These are phyloP conservation scores for Pseudocercospora macadamiae DNA, from an alignment of 2,329 filamentous ascomycete species.

Conservation along the genomic window DNA sequence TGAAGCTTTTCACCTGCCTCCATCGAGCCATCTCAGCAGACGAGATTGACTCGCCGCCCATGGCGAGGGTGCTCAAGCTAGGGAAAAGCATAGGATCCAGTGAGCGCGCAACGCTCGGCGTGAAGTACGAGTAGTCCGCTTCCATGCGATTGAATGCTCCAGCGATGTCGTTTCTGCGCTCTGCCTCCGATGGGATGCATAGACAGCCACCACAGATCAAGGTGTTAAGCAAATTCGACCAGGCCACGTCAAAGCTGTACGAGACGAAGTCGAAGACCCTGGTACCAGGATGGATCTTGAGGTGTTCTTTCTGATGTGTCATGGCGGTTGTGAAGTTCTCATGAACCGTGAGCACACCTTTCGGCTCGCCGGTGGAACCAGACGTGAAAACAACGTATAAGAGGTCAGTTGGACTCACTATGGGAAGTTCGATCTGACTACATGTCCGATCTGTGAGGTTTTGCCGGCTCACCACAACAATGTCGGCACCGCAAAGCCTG, in stretches of 20 bases:
- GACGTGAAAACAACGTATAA: constrained; percentile 17
- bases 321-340: background rate
- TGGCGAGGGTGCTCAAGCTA: constrained; percentile 5
- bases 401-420: constrained; percentile 1
- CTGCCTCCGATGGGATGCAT: background rate
- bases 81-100: constrained; percentile 38
- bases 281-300: background rate
- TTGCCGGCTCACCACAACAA: constrained; percentile 2
- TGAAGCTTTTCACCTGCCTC: constrained; percentile 42
- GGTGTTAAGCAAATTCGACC: background rate
- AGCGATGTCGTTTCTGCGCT: constrained; percentile 16
- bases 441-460: background rate
- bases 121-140: constrained; percentile 54
- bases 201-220: background rate
- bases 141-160: constrained; percentile 38
- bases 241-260: constrained; percentile 1
- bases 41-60: constrained; percentile 45
- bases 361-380: constrained; percentile 19
- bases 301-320: background rate
- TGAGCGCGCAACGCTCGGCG: constrained; percentile 57
- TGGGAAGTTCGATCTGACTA: background rate
- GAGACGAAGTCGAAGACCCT: constrained; percentile 1
- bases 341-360: constrained; percentile 9
- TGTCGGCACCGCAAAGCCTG: background rate
- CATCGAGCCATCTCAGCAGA: constrained; percentile 43